A percentile compares a stretch with the other conserved stretches of the same genome.
Evolutionary conservation across 1,139 yeast species (phyloP).

Genomic region (Eremothecium cymbalariae): DNA sequence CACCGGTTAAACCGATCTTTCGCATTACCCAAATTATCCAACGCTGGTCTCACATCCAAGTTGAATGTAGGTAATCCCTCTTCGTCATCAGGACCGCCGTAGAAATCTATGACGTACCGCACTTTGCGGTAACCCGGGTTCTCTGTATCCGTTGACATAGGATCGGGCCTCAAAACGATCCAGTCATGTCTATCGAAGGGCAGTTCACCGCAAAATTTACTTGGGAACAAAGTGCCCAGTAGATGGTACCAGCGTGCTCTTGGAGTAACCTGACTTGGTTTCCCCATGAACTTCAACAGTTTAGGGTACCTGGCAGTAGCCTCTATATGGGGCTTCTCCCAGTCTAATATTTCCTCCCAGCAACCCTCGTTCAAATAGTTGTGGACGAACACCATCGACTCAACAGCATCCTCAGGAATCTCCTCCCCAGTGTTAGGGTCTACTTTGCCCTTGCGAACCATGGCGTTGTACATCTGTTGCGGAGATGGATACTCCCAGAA

Average conservation of each 20-base stretch:
- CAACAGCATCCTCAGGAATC: slow-evolving; percentile 91
- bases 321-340: slow-evolving; percentile 66
- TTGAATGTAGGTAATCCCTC: slow-evolving; percentile 85
- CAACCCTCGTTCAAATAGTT: slow-evolving; percentile 96
- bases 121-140: slow-evolving; percentile 51
- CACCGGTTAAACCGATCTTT: slow-evolving; percentile 56
- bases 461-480: slow-evolving; percentile 97
- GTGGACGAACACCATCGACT: slow-evolving; percentile 94
- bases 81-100: slow-evolving; percentile 87
- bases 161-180: slow-evolving; percentile 69
- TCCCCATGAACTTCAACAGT: slow-evolving; percentile 78
- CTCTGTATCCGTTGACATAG: slow-evolving; percentile 24
- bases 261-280: slow-evolving; percentile 85
- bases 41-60: slow-evolving; percentile 91
- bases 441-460: slow-evolving; percentile 81
- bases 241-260: slow-evolving; percentile 65
- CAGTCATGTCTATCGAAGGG: slow-evolving; percentile 99
- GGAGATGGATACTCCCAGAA: slow-evolving; percentile 99
- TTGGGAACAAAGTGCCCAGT: slow-evolving; percentile 66
- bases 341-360: slow-evolving; percentile 85
- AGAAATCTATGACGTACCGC: slow-evolving; percentile 91
- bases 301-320: slow-evolving; percentile 58
- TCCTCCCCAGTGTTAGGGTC: slow-evolving; percentile 41
- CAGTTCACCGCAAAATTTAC: slow-evolving; percentile 61
- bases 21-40: slow-evolving; percentile 59